Evolutionary conservation across 257 asterid species (phyloP), one percentile per base, ranked within the genome.

Genomic region (Gardenia jasminoides): DNA sequence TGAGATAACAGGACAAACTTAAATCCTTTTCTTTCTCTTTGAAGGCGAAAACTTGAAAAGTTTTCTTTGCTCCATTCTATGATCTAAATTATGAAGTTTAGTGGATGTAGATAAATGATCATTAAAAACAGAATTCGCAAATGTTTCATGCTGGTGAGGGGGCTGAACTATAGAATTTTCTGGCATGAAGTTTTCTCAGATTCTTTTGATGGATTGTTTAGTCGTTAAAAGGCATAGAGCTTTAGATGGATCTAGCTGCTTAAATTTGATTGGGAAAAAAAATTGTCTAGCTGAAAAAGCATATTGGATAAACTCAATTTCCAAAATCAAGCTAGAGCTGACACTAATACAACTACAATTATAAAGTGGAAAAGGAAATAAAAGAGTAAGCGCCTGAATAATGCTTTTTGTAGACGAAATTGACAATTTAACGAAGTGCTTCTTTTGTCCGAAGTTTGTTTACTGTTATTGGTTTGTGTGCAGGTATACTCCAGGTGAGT

Each of bases 401-500:
- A 67, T 56, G 26, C 28, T 67, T 12, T 16, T 41, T 39, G 43
- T 26, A 39, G 17, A 26, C 10, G 64, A 39, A 64, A 10, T 64
- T 79, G 22, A 11, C 59, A 58, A 36, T 24, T 15, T 20, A 20
- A 59, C 48, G n/a, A 19, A 33, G 8, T 33, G 33, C 12, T 44
- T 62, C 7, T 28, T 41, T n/a, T 65, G 56, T 56, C 13, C 19
- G 20, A 56, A 59, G 26, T 54, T 64, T 19, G 41, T 59, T 33
- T 68, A 79, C 66, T 74, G 64, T 67, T 66, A 43, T n/a, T 76
- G 72, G 62, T 76, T 75, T 68, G 33, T 80, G 79, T 59, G 66
- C 93, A 95, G 99, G 87, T 95, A 92, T 72, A 87, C 89, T 3
- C 94, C 97, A 0, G 99, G 99, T 70, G 97, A 91, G 75, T 91